Evolutionary conservation across 208 protist genomes (phyloP), one percentile per base, ranked within the genome.

Genomic region (Leptomonas pyrrhocoris): DNA sequence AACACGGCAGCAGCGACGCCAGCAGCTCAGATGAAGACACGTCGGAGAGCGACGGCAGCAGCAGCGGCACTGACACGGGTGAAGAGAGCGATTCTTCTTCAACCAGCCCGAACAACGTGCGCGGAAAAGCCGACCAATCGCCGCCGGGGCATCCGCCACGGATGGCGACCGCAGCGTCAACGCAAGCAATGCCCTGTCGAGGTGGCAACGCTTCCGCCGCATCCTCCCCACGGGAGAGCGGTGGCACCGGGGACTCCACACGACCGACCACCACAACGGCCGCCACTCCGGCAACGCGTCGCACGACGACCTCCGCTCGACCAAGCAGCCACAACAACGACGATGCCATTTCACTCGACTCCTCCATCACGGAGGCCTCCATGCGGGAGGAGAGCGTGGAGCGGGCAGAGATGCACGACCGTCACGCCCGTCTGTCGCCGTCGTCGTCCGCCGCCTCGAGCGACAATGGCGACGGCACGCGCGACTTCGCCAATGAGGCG

Each of bases 341-440:
- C 48, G 79, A 82, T 40, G 71, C 58, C 42, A 57, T 62, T 2
- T 84, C 80, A 4, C 78, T 86, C 19, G 72, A 88, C 71, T 92
- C 85, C 34, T 89, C 81, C 49, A 90, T 92, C 60, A 83, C 71
- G 27, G 77, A 83, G 36, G 84, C 74, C 40, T 94, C 89, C 3
- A 46, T 94, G 63, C 85, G 86, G 2, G 80, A 88, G n/a, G 79
- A 73, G 36, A 88, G 68, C 27, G 81, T 80, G 34, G 76, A 79
- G 58, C 27, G 62, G 25, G n/a, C 55, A 34, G 80, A 38, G 25
- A 62, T 71, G 53, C 48, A 55, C 19, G 81, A 87, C 57, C 69
- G 61, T 15, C 58, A 64, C 55, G 63, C 65, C 13, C 4, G 56
- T 25, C n/a, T 42, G 11, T 34, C 15, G 12, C n/a, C 25, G 11